phyloP scores from a whole-genome alignment of 148 eudicot species.

The Vaccinium corymbosum region DNA sequence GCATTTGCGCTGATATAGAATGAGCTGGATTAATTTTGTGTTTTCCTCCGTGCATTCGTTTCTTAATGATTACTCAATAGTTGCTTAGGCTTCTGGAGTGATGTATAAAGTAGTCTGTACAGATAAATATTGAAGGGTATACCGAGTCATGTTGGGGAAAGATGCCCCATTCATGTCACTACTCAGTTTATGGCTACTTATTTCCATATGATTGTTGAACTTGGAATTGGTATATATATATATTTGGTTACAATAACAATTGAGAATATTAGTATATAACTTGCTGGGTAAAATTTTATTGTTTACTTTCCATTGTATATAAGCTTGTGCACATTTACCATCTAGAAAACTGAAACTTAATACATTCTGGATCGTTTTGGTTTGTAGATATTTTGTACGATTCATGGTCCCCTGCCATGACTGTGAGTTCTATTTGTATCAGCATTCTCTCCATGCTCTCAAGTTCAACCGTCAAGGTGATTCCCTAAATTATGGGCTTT shows the following conservation, averaged over 20 bases:
- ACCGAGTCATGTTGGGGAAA: not conserved
- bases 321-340: not conserved
- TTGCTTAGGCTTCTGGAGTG: not conserved
- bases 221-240: not conserved
- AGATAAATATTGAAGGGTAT: not conserved
- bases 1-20: not conserved
- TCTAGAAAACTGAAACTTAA: not conserved
- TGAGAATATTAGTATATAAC: not conserved
- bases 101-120: not conserved
- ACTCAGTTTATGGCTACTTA: not conserved
- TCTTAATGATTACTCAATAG: not conserved
- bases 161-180: not conserved
- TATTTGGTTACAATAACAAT: too few relatives aligned
- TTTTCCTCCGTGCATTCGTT: not conserved
- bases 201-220: not conserved
- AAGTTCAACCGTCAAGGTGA: conserved; percentile 57
- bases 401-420: conserved; percentile 84
- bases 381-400: conserved; percentile 67
- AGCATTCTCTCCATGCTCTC: conserved; percentile 82
- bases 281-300: not conserved
- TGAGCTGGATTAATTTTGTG: not conserved
- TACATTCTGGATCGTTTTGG: not conserved
- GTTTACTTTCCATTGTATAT: not conserved
- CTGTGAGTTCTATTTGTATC: conserved; percentile 70
- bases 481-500: not conserved